Base-by-base conservation (phyloP, 2,329 filamentous ascomycete genomes). In the Emericellopsis atlantica region DNA sequence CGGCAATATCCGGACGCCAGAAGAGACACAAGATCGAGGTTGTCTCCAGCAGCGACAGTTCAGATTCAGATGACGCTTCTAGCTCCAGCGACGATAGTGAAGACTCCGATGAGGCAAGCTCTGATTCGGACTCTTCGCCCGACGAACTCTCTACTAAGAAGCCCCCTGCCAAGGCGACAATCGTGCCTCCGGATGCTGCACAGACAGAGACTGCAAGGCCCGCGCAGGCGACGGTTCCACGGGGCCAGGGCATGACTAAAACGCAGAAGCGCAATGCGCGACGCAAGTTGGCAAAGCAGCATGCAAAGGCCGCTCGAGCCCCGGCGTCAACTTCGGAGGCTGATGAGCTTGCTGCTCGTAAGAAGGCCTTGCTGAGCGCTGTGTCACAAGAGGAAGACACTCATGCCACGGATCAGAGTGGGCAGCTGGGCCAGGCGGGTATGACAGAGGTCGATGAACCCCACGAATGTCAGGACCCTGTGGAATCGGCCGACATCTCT, bases 231-330 rank as follows among this genome's bases (percentile, higher is more conserved):
- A 41, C 46, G 9, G 54, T 57, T 2, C 45, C 54, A 4, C 60
- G 64, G 6, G 57, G 56, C 2, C 45, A 52, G 14, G 66, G 67
- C 2, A 52, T 67, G 39, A 53, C 56, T 0, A 58, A 49, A 29
- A 76, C 73, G 0, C 66, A 68, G 47, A 70, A 63, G 44, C 64
- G 73, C 6, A 77, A 77, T 45, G 64, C 63, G 8, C 61, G 73
- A 23, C 62, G 72, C 35, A 65, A 65, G 29, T 54, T 57, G 4
- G 56, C 57, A 4, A 63, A 64, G 42, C 46, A 35, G 32, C n/a
- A 35, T 14, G 18, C 32, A 35, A 35, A 35, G 32, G 32, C 32
- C 8, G 32, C 5, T 9, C 37, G 10, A 12, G 24, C 29, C 9
- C 11, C 8, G 15, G 38, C 21, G 32, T 16, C 21, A 16, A n/a